A percentile compares a stretch with the other conserved stretches of the same genome.
Conservation (phyloP, 345 rosid genomes). For the Euphorbia peplus region DNA sequence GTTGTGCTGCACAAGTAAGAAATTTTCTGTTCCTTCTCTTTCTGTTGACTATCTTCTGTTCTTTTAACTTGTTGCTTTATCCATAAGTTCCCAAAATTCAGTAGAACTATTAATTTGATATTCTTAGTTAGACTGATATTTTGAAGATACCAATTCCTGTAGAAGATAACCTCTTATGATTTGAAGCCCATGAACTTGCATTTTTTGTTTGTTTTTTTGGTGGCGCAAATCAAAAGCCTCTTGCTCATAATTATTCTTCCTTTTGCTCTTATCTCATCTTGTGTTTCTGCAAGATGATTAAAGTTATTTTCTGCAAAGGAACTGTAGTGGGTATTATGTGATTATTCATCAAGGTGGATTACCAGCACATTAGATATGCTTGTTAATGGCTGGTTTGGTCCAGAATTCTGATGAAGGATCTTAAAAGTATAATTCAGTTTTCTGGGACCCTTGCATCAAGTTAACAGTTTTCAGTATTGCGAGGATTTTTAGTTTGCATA, state of each 20-base stretch:
- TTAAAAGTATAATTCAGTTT: neutral
- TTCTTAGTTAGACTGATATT: neutral
- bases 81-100: neutral
- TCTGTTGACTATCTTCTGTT: neutral
- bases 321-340: neutral
- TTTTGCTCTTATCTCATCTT: neutral
- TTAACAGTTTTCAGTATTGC: neutral
- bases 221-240: neutral
- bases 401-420: neutral
- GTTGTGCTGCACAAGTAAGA: slow-evolving; percentile 93
- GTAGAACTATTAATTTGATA: neutral
- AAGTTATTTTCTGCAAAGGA: neutral
- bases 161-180: neutral
- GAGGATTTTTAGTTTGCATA: neutral
- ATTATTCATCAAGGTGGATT: neutral
- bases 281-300: neutral
- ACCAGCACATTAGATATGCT: neutral
- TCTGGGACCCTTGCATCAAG: neutral
- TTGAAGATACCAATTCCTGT: neutral
- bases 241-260: neutral
- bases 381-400: neutral
- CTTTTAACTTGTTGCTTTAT: neutral
- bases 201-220: neutral
- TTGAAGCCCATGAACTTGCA: neutral
- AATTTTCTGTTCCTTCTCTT: neutral